These are phyloP conservation scores for Apophysomyces sp. DNA, from an alignment of 371 early-diverging fungal genomes.

Conservation along the genomic window DNA sequence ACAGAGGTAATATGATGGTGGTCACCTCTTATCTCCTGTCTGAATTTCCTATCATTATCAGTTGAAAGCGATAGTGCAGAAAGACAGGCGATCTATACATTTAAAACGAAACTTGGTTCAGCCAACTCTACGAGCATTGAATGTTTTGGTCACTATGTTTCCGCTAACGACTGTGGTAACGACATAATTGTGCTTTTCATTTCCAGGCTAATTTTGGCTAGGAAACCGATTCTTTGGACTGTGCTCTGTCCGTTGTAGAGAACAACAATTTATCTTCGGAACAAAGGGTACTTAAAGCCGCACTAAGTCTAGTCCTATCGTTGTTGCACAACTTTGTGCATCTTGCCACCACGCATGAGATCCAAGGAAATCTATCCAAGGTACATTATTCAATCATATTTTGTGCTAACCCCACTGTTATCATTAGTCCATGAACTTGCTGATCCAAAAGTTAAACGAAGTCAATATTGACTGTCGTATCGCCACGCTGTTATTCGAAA, in stretches of 20 bases:
- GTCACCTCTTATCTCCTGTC: not conserved
- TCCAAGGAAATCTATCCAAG: constrained; percentile 27
- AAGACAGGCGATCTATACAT: not conserved
- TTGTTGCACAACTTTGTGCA: constrained; percentile 26
- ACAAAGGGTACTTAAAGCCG: constrained; percentile 47
- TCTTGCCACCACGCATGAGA: constrained; percentile 21
- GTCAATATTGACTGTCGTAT: constrained; percentile 38
- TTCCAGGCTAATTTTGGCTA: not conserved
- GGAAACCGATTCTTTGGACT: constrained; percentile 12
- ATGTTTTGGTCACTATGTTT: not conserved
- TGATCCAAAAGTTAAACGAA: constrained; percentile 34
- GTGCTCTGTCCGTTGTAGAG: constrained; percentile 32
- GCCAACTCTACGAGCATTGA: not conserved
- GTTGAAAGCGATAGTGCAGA: not conserved
- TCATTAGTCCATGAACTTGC: constrained; percentile 22
- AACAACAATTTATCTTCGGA: constrained; percentile 32
- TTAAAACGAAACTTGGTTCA: not conserved
- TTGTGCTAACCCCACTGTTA: not conserved
- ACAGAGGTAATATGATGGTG: not conserved
- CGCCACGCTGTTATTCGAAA: constrained; percentile 37
- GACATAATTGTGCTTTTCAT: not conserved
- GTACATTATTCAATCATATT: not conserved
- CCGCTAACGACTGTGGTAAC: not conserved
- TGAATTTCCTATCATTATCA: not conserved
- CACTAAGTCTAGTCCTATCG: constrained; percentile 31